These are phyloP conservation scores for Linum tenue DNA, from an alignment of 345 rosid genomes.

Conservation along the genomic window DNA sequence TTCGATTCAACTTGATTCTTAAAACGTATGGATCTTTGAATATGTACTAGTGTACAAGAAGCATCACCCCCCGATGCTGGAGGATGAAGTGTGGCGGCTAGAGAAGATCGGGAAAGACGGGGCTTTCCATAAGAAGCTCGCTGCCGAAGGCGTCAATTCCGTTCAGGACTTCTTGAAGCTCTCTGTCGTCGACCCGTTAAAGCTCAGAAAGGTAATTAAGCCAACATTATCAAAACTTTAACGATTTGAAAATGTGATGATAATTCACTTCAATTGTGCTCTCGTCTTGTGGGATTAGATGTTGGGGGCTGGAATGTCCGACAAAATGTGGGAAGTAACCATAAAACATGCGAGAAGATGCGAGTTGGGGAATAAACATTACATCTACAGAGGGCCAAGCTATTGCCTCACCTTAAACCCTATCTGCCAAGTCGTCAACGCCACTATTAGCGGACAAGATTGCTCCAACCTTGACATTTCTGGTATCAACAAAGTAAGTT, in stretches of 20 bases:
- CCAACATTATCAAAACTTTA: neutral
- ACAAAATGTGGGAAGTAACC: conserved; percentile 66
- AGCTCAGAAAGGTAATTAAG: conserved; percentile 42
- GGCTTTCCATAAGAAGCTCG: conserved; percentile 68
- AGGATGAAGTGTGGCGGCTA: conserved; percentile 84
- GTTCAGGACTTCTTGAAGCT: conserved; percentile 79
- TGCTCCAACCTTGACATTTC: conserved; percentile 27
- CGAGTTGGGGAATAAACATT: conserved; percentile 44
- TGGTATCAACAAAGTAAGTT: conserved; percentile 33
- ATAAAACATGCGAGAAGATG: conserved; percentile 71
- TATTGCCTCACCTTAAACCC: conserved; percentile 45
- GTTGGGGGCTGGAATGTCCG: conserved; percentile 64
- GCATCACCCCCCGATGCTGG: conserved; percentile 71
- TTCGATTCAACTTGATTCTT: too few relatives aligned
- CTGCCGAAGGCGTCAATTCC: conserved; percentile 26
- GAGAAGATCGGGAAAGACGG: conserved; percentile 87
- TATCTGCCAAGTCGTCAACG: conserved; percentile 51
- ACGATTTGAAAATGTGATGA: neutral
- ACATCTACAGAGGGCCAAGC: conserved; percentile 26
- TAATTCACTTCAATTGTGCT: neutral
- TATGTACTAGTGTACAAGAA: conserved; percentile 65
- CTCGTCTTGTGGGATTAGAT: conserved; percentile 29
- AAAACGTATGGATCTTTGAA: too few relatives aligned
- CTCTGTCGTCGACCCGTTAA: conserved; percentile 38
- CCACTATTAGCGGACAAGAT: conserved; percentile 34